Conservation (phyloP, 768 basidiomycete species). For the Boletus rex-veris region DNA sequence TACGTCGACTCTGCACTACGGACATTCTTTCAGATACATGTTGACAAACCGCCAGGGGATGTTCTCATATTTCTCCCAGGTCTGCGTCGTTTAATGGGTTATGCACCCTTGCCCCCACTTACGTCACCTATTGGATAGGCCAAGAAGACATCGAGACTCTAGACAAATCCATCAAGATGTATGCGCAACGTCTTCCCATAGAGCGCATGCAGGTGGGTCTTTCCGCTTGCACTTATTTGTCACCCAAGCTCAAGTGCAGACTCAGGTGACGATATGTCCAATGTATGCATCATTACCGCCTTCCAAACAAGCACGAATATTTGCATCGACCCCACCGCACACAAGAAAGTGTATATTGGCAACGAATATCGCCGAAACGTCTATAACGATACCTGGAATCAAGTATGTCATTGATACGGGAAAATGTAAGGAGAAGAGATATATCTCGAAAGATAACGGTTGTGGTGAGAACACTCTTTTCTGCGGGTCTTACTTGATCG, state of each 20-base stretch:
- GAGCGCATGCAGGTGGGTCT: constrained; percentile 47
- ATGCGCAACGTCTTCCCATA: constrained; percentile 65
- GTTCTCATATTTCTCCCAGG: constrained; percentile 93
- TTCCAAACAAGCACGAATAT: constrained; percentile 74
- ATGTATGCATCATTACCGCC: constrained; percentile 88
- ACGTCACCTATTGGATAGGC: constrained; percentile 41
- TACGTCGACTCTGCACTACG: constrained; percentile 87
- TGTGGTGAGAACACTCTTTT: constrained; percentile 46
- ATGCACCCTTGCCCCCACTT: background rate
- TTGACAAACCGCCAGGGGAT: constrained; percentile 75
- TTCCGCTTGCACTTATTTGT: background rate
- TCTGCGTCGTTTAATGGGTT: constrained; percentile 20
- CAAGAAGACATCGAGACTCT: constrained; percentile 96
- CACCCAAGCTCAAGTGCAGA: constrained; percentile 1
- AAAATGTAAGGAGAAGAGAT: constrained; percentile 92
- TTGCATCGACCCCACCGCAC: constrained; percentile 58
- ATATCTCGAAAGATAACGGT: constrained; percentile 63
- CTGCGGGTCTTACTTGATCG: background rate
- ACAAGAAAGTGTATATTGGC: constrained; percentile 91
- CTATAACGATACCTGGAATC: constrained; percentile 94
- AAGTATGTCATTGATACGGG: constrained; percentile 96
- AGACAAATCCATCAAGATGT: constrained; percentile 65
- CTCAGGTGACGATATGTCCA: constrained; percentile 67
- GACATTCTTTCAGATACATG: constrained; percentile 93
- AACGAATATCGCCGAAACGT: constrained; percentile 98